phyloP scores from a whole-genome alignment of 2,329 filamentous ascomycete genomes.

The Beauveria caledonica region DNA sequence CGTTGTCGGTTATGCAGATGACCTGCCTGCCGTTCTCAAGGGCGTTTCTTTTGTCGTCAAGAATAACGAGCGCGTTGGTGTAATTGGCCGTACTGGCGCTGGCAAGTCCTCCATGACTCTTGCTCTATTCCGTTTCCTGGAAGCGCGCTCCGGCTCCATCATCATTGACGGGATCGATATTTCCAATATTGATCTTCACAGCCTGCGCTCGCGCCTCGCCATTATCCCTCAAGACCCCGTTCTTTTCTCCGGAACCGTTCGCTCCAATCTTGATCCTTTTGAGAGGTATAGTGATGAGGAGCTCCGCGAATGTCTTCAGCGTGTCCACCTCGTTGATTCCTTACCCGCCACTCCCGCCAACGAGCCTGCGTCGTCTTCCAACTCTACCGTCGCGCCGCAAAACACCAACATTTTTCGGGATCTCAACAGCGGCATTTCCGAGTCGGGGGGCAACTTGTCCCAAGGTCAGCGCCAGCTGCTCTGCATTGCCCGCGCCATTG shows the following conservation, averaged over 20 bases:
- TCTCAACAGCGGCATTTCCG: constrained; percentile 55
- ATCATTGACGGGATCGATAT: constrained; percentile 68
- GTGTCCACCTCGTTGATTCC: constrained; percentile 57
- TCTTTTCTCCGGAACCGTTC: constrained; percentile 70
- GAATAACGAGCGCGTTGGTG: constrained; percentile 62
- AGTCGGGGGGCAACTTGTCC: constrained; percentile 66
- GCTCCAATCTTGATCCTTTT: constrained; percentile 72
- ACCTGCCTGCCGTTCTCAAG: constrained; percentile 62
- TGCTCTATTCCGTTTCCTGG: constrained; percentile 70
- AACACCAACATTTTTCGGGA: constrained; percentile 60
- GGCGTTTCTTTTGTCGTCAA: constrained; percentile 59
- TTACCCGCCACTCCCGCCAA: constrained; percentile 30
- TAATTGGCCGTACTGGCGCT: constrained; percentile 69
- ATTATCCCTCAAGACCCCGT: constrained; percentile 79
- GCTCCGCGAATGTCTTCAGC: constrained; percentile 59
- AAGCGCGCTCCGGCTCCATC: constrained; percentile 57
- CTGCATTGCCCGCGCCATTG: constrained; percentile 65
- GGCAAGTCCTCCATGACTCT: constrained; percentile 71
- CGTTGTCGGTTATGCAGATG: constrained; percentile 62
- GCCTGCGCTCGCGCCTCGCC: constrained; percentile 63
- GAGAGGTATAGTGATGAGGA: constrained; percentile 60
- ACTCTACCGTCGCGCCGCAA: constrained; percentile 26
- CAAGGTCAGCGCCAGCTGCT: constrained; percentile 71
- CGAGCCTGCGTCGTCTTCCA: constrained; percentile 29
- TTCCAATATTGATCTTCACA: constrained; percentile 59